Percentiles rank a stretch among this genome's conserved stretches.
phyloP scores from a whole-genome alignment of 73 alveolate genomes.

The Paramecium sonneborni region DNA sequence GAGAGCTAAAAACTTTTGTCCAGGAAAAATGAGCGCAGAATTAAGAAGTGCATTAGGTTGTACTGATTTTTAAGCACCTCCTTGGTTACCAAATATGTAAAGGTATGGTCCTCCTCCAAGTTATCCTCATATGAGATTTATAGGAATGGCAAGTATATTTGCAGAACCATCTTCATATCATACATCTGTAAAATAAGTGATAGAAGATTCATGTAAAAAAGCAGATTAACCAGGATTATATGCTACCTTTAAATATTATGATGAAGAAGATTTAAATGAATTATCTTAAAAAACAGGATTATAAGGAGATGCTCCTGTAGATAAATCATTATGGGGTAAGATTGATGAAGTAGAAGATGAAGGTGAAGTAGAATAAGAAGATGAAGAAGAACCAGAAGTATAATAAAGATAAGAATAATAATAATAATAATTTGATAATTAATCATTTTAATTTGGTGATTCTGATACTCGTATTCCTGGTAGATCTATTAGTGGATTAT shows the following conservation, averaged over 20 bases:
- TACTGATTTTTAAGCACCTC: constrained; percentile 96
- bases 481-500: not conserved
- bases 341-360: constrained; percentile 69
- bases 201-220: constrained; percentile 73
- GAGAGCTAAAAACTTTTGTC: constrained; percentile 79
- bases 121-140: constrained; percentile 96
- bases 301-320: constrained; percentile 50
- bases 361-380: constrained; percentile 58
- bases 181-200: constrained; percentile 73
- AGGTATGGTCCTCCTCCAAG: constrained; percentile 99
- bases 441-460: not conserved
- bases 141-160: constrained; percentile 83
- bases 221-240: constrained; percentile 60
- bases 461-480: constrained; percentile 1
- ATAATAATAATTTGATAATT: not conserved
- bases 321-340: constrained; percentile 62
- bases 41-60: constrained; percentile 97
- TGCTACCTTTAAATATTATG: constrained; percentile 61
- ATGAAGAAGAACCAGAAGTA: constrained; percentile 29
- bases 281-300: constrained; percentile 56
- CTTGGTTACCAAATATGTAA: constrained; percentile 98
- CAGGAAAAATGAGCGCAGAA: constrained; percentile 95
- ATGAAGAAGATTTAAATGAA: constrained; percentile 63
- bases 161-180: constrained; percentile 80
- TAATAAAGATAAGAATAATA: not conserved